Percentiles rank a stretch among this genome's conserved stretches.
Evolutionary conservation across 768 basidiomycete species (phyloP).

Genomic region (Trametes maxima): DNA sequence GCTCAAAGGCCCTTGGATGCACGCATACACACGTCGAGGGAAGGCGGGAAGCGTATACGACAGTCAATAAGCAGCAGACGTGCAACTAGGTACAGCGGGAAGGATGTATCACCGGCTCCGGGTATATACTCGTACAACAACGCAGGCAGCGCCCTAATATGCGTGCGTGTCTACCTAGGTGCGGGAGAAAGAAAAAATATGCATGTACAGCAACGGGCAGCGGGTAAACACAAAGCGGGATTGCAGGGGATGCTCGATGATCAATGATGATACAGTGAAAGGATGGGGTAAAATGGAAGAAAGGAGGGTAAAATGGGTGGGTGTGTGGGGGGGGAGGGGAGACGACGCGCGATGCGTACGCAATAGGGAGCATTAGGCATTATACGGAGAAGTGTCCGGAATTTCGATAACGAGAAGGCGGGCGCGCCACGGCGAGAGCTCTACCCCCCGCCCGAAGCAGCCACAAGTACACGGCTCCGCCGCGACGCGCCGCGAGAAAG

Average conservation of each 20-base stretch:
- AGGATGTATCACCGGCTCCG: constrained; percentile 6
- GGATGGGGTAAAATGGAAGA: neutral
- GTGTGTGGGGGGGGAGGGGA: constrained; percentile 3
- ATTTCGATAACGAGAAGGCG: neutral
- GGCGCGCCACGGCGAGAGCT: constrained; percentile 12
- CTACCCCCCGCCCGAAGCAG: constrained; percentile 10
- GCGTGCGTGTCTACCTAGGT: constrained; percentile 16
- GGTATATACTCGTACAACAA: constrained; percentile 25
- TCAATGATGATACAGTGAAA: neutral
- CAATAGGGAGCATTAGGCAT: constrained; percentile 19
- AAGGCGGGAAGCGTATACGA: constrained; percentile 2
- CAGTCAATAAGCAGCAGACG: neutral
- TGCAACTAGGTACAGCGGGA: constrained; percentile 16
- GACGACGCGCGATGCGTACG: neutral
- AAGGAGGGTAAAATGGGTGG: neutral
- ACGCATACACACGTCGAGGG: neutral
- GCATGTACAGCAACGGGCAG: neutral
- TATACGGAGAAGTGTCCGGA: constrained; percentile 1
- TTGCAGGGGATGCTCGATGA: neutral
- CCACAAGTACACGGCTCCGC: constrained; percentile 21
- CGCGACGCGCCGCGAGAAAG: neutral
- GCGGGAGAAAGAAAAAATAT: neutral
- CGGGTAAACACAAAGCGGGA: neutral
- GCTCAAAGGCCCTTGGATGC: neutral
- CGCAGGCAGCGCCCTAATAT: constrained; percentile 4